Conservation (phyloP, 768 basidiomycete genomes). For the Kwoniella europaea region DNA sequence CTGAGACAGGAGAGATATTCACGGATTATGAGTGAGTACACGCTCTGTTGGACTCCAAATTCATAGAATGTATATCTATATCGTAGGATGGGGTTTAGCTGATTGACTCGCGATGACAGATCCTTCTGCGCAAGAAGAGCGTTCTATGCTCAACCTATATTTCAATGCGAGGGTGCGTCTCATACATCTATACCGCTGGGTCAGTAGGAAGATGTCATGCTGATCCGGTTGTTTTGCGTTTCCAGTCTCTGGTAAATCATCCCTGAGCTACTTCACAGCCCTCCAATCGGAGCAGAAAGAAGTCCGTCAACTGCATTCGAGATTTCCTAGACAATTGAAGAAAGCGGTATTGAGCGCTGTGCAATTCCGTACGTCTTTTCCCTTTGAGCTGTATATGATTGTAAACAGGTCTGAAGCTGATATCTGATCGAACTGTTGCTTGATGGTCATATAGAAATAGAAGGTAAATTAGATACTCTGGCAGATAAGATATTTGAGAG, state of each 20-base stretch:
- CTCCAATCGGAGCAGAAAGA: constrained; percentile 89
- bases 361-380: constrained; percentile 77
- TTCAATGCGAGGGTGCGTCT: constrained; percentile 76
- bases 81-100: not conserved
- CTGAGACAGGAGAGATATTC: constrained; percentile 96
- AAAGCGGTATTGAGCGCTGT: constrained; percentile 86
- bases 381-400: not conserved
- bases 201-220: not conserved
- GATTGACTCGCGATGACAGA: constrained; percentile 50
- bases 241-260: constrained; percentile 84
- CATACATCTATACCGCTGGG: no score
- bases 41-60: no score
- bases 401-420: not conserved
- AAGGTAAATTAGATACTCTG: constrained; percentile 91
- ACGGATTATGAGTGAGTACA: constrained; percentile 85
- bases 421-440: no score
- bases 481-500: constrained; percentile 94
- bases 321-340: constrained; percentile 92
- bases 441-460: constrained; percentile 71
- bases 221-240: not conserved
- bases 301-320: constrained; percentile 81
- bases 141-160: constrained; percentile 91
- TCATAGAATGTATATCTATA: no score
- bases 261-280: constrained; percentile 92
- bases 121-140: constrained; percentile 90